Conservation (phyloP, 108 stramenopile species). For the Cyclostephanos tholiformis region DNA sequence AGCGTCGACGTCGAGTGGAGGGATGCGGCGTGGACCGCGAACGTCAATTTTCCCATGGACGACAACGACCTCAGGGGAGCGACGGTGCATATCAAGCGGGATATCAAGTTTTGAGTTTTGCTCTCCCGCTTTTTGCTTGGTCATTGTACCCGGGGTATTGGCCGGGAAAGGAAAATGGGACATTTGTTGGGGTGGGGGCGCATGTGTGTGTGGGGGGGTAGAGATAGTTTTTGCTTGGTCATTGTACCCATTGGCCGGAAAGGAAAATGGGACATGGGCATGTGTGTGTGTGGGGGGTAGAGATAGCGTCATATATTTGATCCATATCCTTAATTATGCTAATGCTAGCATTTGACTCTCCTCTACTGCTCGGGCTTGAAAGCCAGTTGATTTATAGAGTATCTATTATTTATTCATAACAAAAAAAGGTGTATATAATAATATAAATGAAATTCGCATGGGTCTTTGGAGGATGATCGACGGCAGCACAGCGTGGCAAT, state of each 20-base stretch:
- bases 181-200: background rate
- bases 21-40: constrained; percentile 84
- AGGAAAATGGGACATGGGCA: background rate
- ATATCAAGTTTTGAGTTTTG: constrained; percentile 74
- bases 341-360: background rate
- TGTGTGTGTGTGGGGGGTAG: no score
- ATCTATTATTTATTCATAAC: no score
- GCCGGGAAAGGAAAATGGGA: background rate
- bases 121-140: no score
- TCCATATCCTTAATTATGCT: background rate
- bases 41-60: constrained; percentile 78
- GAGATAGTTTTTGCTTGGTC: no score
- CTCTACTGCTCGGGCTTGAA: no score
- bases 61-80: constrained; percentile 69
- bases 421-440: no score
- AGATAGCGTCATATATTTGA: background rate
- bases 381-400: no score
- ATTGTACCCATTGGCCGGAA: background rate
- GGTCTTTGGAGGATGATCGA: no score
- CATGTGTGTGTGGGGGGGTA: no score
- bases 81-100: constrained; percentile 80
- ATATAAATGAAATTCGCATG: no score
- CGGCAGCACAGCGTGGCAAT: no score
- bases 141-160: no score
- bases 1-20: constrained; percentile 83